Conservation (phyloP, 345 rosid genomes). For the Rhizophora apiculata region DNA sequence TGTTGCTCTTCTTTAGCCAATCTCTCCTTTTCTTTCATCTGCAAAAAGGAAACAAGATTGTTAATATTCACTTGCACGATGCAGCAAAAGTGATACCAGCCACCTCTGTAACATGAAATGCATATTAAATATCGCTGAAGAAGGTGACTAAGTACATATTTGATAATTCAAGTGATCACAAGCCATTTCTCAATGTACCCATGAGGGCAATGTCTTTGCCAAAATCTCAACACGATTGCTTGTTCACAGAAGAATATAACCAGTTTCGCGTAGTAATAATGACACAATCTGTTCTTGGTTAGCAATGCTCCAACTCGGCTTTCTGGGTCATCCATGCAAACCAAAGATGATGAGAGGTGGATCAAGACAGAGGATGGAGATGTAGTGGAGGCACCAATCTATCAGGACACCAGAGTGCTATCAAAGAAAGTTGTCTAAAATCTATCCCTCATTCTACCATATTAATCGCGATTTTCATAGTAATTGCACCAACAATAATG, state of each 20-base stretch:
- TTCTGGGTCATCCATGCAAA: too few relatives aligned
- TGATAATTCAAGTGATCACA: neutral
- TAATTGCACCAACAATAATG: neutral
- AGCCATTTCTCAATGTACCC: neutral
- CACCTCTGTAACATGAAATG: too few relatives aligned
- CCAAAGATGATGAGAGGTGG: too few relatives aligned
- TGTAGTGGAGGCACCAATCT: neutral
- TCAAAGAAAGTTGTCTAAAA: neutral
- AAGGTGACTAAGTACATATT: too few relatives aligned
- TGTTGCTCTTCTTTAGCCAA: slow-evolving; percentile 57
- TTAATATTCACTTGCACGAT: neutral
- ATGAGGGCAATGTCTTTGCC: neutral
- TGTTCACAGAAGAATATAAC: neutral
- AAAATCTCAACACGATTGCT: neutral
- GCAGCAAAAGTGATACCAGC: neutral
- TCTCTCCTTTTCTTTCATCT: slow-evolving; percentile 76
- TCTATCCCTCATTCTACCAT: neutral
- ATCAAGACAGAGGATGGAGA: too few relatives aligned
- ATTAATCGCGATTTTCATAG: neutral
- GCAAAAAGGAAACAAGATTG: slow-evolving; percentile 13
- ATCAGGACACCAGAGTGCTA: too few relatives aligned
- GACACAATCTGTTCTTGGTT: too few relatives aligned
- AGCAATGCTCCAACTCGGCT: too few relatives aligned
- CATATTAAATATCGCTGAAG: too few relatives aligned
- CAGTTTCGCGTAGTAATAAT: neutral